Evolutionary conservation across 306 rosid genomes (phyloP).

Genomic region (Cicer chorassanicum): DNA sequence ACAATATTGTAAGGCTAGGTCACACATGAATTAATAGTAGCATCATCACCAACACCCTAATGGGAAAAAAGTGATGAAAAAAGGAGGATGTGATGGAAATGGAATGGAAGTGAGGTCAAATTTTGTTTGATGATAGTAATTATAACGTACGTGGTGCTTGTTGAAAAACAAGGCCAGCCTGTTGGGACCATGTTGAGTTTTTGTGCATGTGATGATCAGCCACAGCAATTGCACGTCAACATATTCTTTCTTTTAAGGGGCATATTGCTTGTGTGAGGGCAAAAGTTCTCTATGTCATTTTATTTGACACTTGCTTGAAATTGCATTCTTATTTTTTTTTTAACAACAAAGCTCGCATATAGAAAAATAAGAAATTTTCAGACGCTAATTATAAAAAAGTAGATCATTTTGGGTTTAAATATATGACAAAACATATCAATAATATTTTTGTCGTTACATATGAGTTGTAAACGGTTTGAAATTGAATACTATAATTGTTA

Average conservation of each 20-base stretch:
- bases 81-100: not conserved
- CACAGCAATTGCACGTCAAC: not conserved
- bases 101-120: not conserved
- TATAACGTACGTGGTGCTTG: not conserved
- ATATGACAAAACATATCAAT: no score
- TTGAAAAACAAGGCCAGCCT: slow-evolving; percentile 12
- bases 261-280: not conserved
- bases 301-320: not conserved
- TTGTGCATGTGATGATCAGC: not conserved
- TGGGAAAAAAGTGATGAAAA: not conserved
- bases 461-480: not conserved
- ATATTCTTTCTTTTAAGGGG: not conserved
- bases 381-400: no score
- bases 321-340: no score
- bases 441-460: no score
- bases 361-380: no score
- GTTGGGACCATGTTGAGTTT: slow-evolving; percentile 13
- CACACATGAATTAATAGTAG: slow-evolving; percentile 1
- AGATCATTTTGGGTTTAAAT: no score
- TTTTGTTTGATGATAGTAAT: not conserved
- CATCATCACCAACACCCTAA: not conserved
- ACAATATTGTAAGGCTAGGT: not conserved
- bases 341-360: no score
- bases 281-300: not conserved
- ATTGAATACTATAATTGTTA: not conserved